Evolutionary conservation across 306 rosid species (phyloP).

Genomic region (Prosopis cineraria): DNA sequence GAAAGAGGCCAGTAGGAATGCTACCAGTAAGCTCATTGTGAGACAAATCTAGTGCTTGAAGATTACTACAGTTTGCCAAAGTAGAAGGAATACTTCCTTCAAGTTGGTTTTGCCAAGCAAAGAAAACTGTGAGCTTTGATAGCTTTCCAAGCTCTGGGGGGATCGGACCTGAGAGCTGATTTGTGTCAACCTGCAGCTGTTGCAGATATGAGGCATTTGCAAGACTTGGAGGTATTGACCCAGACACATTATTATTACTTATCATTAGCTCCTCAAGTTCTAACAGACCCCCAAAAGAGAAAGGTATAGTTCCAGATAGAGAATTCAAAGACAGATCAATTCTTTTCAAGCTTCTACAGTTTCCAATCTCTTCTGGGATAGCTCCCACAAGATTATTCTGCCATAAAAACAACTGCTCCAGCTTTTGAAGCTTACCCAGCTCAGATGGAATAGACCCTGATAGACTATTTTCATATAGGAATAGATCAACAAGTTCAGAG

Average conservation of each 20-base stretch:
- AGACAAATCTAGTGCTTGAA: slow-evolving; percentile 82
- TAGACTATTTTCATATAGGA: slow-evolving; percentile 77
- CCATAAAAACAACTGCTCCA: slow-evolving; percentile 83
- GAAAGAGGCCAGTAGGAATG: slow-evolving; percentile 74
- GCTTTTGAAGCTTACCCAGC: slow-evolving; percentile 76
- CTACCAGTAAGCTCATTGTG: slow-evolving; percentile 75
- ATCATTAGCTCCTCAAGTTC: slow-evolving; percentile 85
- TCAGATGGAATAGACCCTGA: slow-evolving; percentile 85
- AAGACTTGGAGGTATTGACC: slow-evolving; percentile 76
- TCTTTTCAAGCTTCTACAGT: slow-evolving; percentile 73
- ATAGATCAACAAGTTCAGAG: slow-evolving; percentile 80
- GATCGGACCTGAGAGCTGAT: slow-evolving; percentile 88
- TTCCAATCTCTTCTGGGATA: slow-evolving; percentile 85
- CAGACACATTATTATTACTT: slow-evolving; percentile 86
- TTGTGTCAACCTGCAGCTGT: slow-evolving; percentile 87
- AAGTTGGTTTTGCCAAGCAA: slow-evolving; percentile 93
- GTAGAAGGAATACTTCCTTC: slow-evolving; percentile 84
- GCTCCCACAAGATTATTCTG: slow-evolving; percentile 73
- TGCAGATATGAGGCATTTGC: slow-evolving; percentile 65
- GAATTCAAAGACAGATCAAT: slow-evolving; percentile 87
- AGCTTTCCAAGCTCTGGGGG: slow-evolving; percentile 76
- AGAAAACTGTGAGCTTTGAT: slow-evolving; percentile 65
- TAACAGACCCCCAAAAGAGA: slow-evolving; percentile 57
- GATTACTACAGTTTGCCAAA: slow-evolving; percentile 63
- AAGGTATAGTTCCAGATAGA: slow-evolving; percentile 79